phyloP scores from a whole-genome alignment of 1,139 yeast species.

The Pichia sp. region DNA sequence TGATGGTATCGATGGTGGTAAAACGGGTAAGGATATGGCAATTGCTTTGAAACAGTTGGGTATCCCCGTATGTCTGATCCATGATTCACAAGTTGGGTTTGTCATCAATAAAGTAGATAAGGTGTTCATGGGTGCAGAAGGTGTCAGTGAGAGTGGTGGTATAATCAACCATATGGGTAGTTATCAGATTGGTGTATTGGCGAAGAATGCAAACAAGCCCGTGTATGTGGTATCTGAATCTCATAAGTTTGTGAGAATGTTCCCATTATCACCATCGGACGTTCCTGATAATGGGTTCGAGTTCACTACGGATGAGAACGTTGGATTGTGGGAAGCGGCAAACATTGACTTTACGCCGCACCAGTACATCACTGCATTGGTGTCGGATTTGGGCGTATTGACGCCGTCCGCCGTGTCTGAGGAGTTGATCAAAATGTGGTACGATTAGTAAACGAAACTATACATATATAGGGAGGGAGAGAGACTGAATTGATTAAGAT shows the following conservation, averaged over 20 bases:
- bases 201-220: slow-evolving; percentile 86
- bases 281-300: slow-evolving; percentile 46
- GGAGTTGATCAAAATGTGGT: slow-evolving; percentile 97
- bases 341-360: slow-evolving; percentile 90
- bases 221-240: slow-evolving; percentile 92
- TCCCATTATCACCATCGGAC: slow-evolving; percentile 91
- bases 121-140: slow-evolving; percentile 96
- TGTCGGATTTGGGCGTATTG: slow-evolving; percentile 92
- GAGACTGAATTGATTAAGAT: neutral
- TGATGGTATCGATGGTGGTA: slow-evolving; percentile 51
- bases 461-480: neutral
- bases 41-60: slow-evolving; percentile 60
- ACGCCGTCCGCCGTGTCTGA: slow-evolving; percentile 98
- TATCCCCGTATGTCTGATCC: slow-evolving; percentile 86
- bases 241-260: slow-evolving; percentile 93
- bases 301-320: slow-evolving; percentile 35
- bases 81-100: slow-evolving; percentile 91
- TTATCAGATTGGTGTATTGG: slow-evolving; percentile 90
- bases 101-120: slow-evolving; percentile 89
- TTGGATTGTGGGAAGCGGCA: slow-evolving; percentile 24
- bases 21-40: slow-evolving; percentile 73
- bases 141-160: slow-evolving; percentile 98
- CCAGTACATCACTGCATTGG: slow-evolving; percentile 88
- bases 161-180: slow-evolving; percentile 94
- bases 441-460: slow-evolving; percentile 41